Base-by-base conservation (phyloP, 2,329 filamentous ascomycete species). In the Sclerotinia glacialis region DNA sequence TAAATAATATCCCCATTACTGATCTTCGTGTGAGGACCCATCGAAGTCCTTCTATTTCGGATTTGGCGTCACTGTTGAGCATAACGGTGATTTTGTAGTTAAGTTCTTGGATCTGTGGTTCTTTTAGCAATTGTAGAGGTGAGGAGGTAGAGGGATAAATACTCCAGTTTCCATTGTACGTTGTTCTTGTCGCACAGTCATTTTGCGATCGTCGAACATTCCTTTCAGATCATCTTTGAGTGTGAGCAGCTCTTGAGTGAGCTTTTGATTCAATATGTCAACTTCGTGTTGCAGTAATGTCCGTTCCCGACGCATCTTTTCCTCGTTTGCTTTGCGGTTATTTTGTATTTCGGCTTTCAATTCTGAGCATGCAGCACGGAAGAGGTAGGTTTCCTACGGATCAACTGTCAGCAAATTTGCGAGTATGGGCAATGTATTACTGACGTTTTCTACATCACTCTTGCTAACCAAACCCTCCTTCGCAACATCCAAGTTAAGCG, bases 51-150 rank as follows among this genome's bases (percentile, higher is more conserved):
- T 99, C 95, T 59, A 98, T 93, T 73, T 97, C 91, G 5, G 91
- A 94, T 77, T 94, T 93, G 58, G 90, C 88, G 77, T 98, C 95
- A 69, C 92, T 95, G 77, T 92, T 96, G 53, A 99, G 84, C 50
- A 86, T 84, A 42, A 97, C 92, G 28, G 91, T 96, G 77, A 99
- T 98, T 77, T 96, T 95, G 79, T 98, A 97, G 79, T 94, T 96
- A 72, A 98, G 84, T 80, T 97, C 90, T 82, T 97, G 93, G 69
- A 97, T 93, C 83, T 92, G 74, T 31, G 44, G 70, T 47, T 68
- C 53, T 44, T 26, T 47, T 50, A 49, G 12, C 3, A 16, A 26
- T 34, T 4, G 3, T 5, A 16, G n/a, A 46, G 34, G 50, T 14
- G 7, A 31, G 31, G 28, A 21, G 16, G 28, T 21, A 16, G 34